These are phyloP conservation scores for Laetiporus sulphureus DNA, from an alignment of 1,284 basidiomycete genomes.

Conservation along the genomic window DNA sequence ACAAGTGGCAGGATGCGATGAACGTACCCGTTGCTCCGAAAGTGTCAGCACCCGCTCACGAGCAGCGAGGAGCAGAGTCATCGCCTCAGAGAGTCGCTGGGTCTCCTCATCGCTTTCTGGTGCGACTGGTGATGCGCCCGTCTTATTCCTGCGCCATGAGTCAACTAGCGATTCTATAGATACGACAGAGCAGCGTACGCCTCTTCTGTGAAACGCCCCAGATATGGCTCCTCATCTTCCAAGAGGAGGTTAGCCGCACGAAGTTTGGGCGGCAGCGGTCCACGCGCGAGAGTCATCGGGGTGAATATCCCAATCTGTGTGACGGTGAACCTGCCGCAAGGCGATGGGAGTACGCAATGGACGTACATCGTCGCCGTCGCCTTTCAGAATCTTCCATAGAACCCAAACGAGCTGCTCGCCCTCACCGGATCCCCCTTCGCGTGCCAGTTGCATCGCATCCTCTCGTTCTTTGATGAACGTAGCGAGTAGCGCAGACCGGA, in stretches of 20 bases:
- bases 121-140: conserved; percentile 20
- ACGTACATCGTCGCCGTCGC: conserved; percentile 70
- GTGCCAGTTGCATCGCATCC: conserved; percentile 43
- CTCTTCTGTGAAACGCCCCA: no score
- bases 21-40: conserved; percentile 61
- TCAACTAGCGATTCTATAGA: no score
- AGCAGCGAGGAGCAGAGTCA: conserved; percentile 59
- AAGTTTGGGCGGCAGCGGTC: conserved; percentile 63
- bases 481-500: conserved; percentile 59
- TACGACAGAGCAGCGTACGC: no score
- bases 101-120: conserved; percentile 32
- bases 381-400: conserved; percentile 74
- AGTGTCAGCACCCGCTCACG: conserved; percentile 64
- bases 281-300: conserved; percentile 60
- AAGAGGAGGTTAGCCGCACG: conserved; percentile 60
- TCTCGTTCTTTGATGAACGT: conserved; percentile 62
- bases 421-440: conserved; percentile 45
- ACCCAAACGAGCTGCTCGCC: conserved; percentile 78
- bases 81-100: conserved; percentile 41
- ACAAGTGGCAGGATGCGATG: background rate
- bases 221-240: conserved; percentile 53
- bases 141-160: no score
- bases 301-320: conserved; percentile 71
- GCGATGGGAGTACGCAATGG: background rate
- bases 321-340: background rate